Percentiles rank a stretch among this genome's conserved stretches.
phyloP scores from a whole-genome alignment of 2,329 filamentous ascomycete genomes.

The Magnaporthiopsis poae region DNA sequence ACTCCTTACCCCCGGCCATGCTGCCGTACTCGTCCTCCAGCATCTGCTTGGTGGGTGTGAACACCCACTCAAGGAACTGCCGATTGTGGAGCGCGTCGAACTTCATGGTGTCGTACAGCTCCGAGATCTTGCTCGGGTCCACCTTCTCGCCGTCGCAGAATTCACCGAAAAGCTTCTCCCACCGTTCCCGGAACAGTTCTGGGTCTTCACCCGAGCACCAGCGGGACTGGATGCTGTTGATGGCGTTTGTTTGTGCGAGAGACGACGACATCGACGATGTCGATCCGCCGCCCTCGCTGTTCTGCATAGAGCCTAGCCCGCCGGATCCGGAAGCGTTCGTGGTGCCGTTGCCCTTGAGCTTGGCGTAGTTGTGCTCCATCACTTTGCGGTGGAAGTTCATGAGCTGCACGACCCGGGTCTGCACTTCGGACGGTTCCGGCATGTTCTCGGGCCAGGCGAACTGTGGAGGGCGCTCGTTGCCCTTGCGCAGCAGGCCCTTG shows the following conservation, averaged over 20 bases:
- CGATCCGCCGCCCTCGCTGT: background rate
- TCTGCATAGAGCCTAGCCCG: background rate
- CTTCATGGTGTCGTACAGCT: conserved; percentile 99
- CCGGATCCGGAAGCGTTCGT: conserved; percentile 1
- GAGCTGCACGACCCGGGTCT: conserved; percentile 80
- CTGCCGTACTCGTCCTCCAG: conserved; percentile 58
- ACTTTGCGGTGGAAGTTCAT: conserved; percentile 96
- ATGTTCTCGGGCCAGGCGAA: conserved; percentile 97
- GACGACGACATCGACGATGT: conserved; percentile 12
- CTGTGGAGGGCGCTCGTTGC: conserved; percentile 84
- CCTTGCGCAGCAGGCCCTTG: conserved; percentile 81
- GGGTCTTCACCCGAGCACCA: conserved; percentile 97
- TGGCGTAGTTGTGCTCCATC: conserved; percentile 88
- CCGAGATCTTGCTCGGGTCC: conserved; percentile 95
- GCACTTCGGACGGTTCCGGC: conserved; percentile 86
- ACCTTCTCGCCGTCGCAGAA: conserved; percentile 97
- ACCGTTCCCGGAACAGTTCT: conserved; percentile 87
- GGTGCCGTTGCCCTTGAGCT: conserved; percentile 45
- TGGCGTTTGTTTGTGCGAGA: conserved; percentile 46
- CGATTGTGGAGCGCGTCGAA: conserved; percentile 96
- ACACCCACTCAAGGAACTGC: conserved; percentile 93
- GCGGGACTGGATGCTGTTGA: conserved; percentile 68
- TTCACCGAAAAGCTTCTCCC: conserved; percentile 96
- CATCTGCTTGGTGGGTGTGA: conserved; percentile 74
- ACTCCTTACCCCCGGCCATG: conserved; percentile 15